A percentile compares a stretch with the other conserved stretches of the same genome.
phyloP scores from a whole-genome alignment of 768 basidiomycete genomes.

The Phallus indusiatus region DNA sequence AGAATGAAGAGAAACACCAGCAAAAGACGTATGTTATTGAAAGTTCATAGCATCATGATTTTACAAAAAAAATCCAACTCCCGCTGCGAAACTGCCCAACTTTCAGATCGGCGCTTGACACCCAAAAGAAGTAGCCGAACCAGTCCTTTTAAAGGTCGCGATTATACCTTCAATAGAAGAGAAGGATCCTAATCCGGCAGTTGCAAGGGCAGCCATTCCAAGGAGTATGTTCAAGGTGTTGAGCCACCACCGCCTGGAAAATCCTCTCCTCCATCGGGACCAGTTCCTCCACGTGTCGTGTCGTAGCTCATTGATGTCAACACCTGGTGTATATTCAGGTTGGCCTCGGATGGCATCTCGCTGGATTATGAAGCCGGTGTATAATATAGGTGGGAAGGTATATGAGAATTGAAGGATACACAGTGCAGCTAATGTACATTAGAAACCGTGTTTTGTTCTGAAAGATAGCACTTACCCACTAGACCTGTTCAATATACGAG shows the following conservation, averaged over 20 bases:
- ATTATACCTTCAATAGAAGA: conserved; percentile 27
- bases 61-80: no score
- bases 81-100: no score
- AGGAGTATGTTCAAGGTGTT: conserved; percentile 44
- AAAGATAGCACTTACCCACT: conserved; percentile 1
- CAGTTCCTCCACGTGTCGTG: conserved; percentile 20
- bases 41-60: no score
- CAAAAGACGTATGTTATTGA: no score
- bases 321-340: conserved; percentile 6
- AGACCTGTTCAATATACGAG: not conserved
- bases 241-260: conserved; percentile 32
- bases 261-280: conserved; percentile 28
- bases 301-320: not conserved
- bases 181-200: conserved; percentile 38
- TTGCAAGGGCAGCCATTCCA: conserved; percentile 35
- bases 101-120: conserved; percentile 37
- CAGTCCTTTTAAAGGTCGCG: conserved; percentile 27
- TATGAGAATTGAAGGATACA: conserved; percentile 57
- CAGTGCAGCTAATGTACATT: conserved; percentile 39
- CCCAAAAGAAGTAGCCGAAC: conserved; percentile 43
- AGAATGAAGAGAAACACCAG: no score
- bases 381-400: conserved; percentile 39
- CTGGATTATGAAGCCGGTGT: conserved; percentile 25
- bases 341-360: conserved; percentile 17
- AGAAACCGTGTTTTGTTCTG: not conserved